Evolutionary conservation across 2,329 filamentous ascomycete species (phyloP).

Genomic region (Diaporthe caulivora): DNA sequence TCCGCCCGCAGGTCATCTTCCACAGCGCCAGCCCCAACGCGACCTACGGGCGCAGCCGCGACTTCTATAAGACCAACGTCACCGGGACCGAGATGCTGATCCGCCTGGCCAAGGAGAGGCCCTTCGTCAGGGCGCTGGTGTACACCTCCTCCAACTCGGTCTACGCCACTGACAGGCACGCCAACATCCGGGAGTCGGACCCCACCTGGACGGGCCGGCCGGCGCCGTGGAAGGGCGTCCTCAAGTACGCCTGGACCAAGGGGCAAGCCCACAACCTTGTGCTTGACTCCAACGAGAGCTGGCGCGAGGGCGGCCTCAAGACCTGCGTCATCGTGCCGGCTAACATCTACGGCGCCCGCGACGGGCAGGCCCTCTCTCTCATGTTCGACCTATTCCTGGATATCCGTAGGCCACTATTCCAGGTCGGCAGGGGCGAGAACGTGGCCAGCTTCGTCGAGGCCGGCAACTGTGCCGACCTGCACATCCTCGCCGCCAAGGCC

Average conservation of each 20-base stretch:
- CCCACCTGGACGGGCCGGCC: slow-evolving; percentile 41
- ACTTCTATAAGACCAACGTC: slow-evolving; percentile 48
- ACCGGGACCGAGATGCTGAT: slow-evolving; percentile 48
- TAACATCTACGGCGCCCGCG: slow-evolving; percentile 51
- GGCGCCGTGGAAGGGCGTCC: slow-evolving; percentile 33
- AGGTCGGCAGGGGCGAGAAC: slow-evolving; percentile 44
- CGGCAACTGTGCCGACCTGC: slow-evolving; percentile 45
- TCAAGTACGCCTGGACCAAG: slow-evolving; percentile 49
- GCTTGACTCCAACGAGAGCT: slow-evolving; percentile 48
- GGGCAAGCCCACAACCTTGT: slow-evolving; percentile 46
- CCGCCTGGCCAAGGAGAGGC: slow-evolving; percentile 40
- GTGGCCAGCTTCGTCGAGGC: slow-evolving; percentile 47
- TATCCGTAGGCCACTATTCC: slow-evolving; percentile 32
- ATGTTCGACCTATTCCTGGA: slow-evolving; percentile 41
- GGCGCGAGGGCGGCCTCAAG: slow-evolving; percentile 39
- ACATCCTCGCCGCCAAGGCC: slow-evolving; percentile 47
- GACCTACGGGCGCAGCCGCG: slow-evolving; percentile 40
- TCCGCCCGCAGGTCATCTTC: slow-evolving; percentile 48
- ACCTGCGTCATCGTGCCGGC: slow-evolving; percentile 47
- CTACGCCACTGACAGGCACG: slow-evolving; percentile 45
- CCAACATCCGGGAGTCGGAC: slow-evolving; percentile 44
- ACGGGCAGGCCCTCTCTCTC: slow-evolving; percentile 45
- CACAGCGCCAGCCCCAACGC: slow-evolving; percentile 49
- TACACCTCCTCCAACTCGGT: slow-evolving; percentile 49
- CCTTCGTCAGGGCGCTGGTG: slow-evolving; percentile 46